These are phyloP conservation scores for Solanum tacnaense DNA, from an alignment of 257 asterid species.

Conservation along the genomic window DNA sequence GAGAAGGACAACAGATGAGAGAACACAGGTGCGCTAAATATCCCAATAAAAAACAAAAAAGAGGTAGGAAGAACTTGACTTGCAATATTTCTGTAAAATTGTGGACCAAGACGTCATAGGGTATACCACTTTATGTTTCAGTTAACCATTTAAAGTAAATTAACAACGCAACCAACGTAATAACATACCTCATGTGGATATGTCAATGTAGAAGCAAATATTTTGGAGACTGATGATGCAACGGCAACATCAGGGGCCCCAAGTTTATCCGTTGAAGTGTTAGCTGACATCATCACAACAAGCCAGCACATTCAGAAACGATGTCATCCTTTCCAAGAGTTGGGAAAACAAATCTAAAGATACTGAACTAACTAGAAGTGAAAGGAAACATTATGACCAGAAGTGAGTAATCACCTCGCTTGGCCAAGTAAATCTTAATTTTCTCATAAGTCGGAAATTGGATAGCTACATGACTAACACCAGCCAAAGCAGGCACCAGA, in stretches of 20 bases:
- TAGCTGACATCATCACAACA: conserved; percentile 31
- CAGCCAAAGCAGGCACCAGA: conserved; percentile 95
- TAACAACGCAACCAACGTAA: neutral
- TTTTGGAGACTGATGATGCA: conserved; percentile 87
- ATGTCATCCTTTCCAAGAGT: conserved; percentile 1
- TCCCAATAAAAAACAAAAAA: neutral
- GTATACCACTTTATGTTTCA: neutral
- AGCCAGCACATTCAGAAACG: conserved; percentile 1
- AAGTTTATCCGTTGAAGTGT: conserved; percentile 61
- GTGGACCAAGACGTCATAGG: neutral
- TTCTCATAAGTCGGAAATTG: conserved; percentile 89
- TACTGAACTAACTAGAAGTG: neutral
- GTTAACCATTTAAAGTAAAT: neutral
- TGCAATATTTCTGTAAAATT: neutral
- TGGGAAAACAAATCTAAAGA: neutral
- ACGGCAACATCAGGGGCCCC: conserved; percentile 72
- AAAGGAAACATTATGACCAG: neutral
- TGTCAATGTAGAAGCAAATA: conserved; percentile 88
- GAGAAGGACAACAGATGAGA: neutral
- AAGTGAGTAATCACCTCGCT: conserved; percentile 31
- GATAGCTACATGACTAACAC: conserved; percentile 87
- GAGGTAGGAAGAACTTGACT: neutral
- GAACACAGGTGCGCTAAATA: neutral
- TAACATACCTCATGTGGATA: conserved; percentile 82
- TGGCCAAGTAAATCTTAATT: conserved; percentile 70